Percentiles rank a stretch among this genome's conserved stretches.
These are phyloP conservation scores for Penicillium flavigenum DNA, from an alignment of 495 filamentous ascomycete species.

Conservation along the genomic window DNA sequence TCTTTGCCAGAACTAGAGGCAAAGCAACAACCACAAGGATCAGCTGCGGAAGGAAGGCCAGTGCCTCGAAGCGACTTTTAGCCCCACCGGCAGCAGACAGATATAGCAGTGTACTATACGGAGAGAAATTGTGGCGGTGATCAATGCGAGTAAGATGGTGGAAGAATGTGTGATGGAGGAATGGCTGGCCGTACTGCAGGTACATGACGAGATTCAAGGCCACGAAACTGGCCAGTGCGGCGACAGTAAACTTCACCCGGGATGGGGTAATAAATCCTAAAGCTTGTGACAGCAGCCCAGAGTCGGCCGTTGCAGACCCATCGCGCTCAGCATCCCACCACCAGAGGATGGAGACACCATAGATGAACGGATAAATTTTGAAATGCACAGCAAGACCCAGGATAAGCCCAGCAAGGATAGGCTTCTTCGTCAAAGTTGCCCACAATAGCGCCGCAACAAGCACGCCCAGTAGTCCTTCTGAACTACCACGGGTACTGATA, in stretches of 20 bases:
- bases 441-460: conserved; percentile 79
- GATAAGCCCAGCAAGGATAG: conserved; percentile 68
- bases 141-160: conserved; percentile 93
- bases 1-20: conserved; percentile 78
- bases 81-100: conserved; percentile 63
- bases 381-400: conserved; percentile 89
- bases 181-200: conserved; percentile 64
- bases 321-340: conserved; percentile 68
- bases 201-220: conserved; percentile 77
- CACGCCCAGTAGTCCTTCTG: conserved; percentile 84
- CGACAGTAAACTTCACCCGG: conserved; percentile 59
- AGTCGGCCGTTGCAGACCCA: conserved; percentile 9
- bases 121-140: conserved; percentile 97
- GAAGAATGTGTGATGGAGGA: conserved; percentile 84
- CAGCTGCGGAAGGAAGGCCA: conserved; percentile 88
- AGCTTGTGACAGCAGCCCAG: conserved; percentile 22
- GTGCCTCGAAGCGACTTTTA: conserved; percentile 61
- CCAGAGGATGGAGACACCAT: conserved; percentile 82
- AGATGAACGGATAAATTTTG: conserved; percentile 98
- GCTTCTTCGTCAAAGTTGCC: conserved; percentile 61
- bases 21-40: conserved; percentile 72
- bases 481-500: conserved; percentile 91
- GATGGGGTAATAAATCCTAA: conserved; percentile 59
- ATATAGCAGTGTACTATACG: conserved; percentile 91
- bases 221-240: conserved; percentile 68